Evolutionary conservation across 108 stramenopile genomes (phyloP).

Genomic region (Chaetoceros tenuissimus): DNA sequence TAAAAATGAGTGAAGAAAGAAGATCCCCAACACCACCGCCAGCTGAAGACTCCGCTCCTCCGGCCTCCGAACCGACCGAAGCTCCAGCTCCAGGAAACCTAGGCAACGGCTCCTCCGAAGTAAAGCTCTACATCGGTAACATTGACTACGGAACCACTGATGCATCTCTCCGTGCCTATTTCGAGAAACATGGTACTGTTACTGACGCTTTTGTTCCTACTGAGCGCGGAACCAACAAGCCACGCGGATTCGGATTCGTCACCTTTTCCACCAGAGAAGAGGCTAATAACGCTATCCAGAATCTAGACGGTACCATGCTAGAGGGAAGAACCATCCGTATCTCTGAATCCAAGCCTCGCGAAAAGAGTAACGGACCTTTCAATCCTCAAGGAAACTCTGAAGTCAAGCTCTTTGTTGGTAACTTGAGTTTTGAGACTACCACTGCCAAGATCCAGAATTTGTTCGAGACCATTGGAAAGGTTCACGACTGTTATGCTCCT

Average conservation of each 20-base stretch:
- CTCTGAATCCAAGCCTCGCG: slow-evolving; percentile 83
- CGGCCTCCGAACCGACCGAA: no score
- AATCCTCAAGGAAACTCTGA: slow-evolving; percentile 60
- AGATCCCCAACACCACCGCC: no score
- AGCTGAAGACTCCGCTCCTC: no score
- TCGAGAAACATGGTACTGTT: slow-evolving; percentile 68
- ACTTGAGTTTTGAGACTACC: slow-evolving; percentile 81
- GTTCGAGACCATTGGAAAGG: slow-evolving; percentile 80
- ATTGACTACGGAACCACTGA: slow-evolving; percentile 78
- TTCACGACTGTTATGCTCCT: slow-evolving; percentile 79
- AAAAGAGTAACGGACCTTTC: slow-evolving; percentile 52
- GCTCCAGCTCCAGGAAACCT: no score
- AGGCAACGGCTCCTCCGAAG: no score
- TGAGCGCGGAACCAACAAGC: slow-evolving; percentile 63
- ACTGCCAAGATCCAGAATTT: slow-evolving; percentile 62
- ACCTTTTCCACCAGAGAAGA: slow-evolving; percentile 56
- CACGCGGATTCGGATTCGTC: slow-evolving; percentile 85
- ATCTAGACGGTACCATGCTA: slow-evolving; percentile 71
- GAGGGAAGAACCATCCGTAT: slow-evolving; percentile 85
- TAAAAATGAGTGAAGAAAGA: no score
- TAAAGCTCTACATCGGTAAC: slow-evolving; percentile 89
- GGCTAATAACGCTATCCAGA: slow-evolving; percentile 75
- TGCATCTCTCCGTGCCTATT: slow-evolving; percentile 52
- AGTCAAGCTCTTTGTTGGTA: slow-evolving; percentile 90
- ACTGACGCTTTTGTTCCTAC: slow-evolving; percentile 75